Percentiles rank a stretch among this genome's conserved stretches.
Evolutionary conservation across 2,329 filamentous ascomycete genomes (phyloP).

Genomic region (Hypocrella siamensis): DNA sequence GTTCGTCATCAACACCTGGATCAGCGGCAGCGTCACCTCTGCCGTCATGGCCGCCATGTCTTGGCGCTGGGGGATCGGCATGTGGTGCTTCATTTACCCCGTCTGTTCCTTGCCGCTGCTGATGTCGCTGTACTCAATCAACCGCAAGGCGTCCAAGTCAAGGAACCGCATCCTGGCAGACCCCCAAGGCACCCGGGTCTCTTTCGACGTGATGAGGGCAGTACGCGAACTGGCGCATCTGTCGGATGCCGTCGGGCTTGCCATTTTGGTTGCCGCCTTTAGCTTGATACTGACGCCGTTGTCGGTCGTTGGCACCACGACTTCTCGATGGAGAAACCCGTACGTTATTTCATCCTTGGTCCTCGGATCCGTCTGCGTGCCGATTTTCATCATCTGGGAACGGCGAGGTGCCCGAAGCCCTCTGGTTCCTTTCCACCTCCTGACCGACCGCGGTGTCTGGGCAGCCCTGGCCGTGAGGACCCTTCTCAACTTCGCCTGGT

Average conservation of each 20-base stretch:
- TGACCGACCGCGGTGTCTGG: constrained; percentile 46
- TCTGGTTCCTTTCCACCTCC: constrained; percentile 39
- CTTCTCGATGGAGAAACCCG: constrained; percentile 31
- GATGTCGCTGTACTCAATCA: constrained; percentile 19
- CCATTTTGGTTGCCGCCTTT: constrained; percentile 27
- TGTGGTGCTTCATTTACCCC: constrained; percentile 48
- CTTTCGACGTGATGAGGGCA: constrained; percentile 14
- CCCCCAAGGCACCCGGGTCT: neutral
- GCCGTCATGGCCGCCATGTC: constrained; percentile 31
- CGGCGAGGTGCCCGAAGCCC: constrained; percentile 28
- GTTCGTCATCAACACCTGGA: constrained; percentile 48
- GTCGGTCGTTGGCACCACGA: constrained; percentile 35
- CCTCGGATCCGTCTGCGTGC: constrained; percentile 31
- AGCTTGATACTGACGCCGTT: constrained; percentile 32
- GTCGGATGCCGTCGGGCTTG: constrained; percentile 34
- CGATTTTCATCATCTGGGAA: constrained; percentile 39
- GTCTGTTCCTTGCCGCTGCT: constrained; percentile 39
- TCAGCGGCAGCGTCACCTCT: constrained; percentile 39
- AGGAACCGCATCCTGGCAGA: constrained; percentile 1
- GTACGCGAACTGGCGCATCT: constrained; percentile 35
- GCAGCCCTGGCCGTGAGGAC: constrained; percentile 38
- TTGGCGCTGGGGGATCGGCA: constrained; percentile 49
- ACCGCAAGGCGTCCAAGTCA: constrained; percentile 7
- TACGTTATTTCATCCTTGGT: constrained; percentile 34
- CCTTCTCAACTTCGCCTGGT: constrained; percentile 36